A percentile compares a stretch with the other conserved stretches of the same genome.
Evolutionary conservation across 345 rosid species (phyloP).

Genomic region (Moricandia moricandioides): DNA sequence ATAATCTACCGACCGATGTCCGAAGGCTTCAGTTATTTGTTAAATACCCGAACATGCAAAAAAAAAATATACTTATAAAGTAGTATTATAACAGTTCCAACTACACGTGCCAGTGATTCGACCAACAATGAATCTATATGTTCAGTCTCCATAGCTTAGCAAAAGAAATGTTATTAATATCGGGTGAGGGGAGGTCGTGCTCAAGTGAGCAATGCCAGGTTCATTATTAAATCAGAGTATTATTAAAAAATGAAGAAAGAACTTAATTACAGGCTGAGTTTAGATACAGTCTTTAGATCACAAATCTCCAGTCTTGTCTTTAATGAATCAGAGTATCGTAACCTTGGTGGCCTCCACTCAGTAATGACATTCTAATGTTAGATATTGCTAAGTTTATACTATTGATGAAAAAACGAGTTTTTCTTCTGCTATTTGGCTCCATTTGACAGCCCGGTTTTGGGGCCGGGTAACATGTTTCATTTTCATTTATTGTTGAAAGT

Average conservation of each 20-base stretch:
- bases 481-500: constrained; percentile 2
- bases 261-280: background rate
- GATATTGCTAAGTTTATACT: background rate
- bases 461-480: background rate
- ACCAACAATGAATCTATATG: background rate
- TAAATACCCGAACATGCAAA: background rate
- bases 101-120: background rate
- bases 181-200: background rate
- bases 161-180: background rate
- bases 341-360: background rate
- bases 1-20: background rate
- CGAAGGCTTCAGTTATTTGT: background rate
- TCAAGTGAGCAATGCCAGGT: background rate
- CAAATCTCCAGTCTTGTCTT: constrained; percentile 22
- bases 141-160: background rate
- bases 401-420: background rate
- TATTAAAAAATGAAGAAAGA: background rate
- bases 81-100: background rate
- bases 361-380: background rate
- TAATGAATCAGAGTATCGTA: background rate
- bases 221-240: background rate
- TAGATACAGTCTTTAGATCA: background rate
- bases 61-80: background rate
- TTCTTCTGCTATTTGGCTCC: background rate
- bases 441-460: background rate